Evolutionary conservation across 306 rosid genomes (phyloP).

Genomic region (Cucurbita moschata): DNA sequence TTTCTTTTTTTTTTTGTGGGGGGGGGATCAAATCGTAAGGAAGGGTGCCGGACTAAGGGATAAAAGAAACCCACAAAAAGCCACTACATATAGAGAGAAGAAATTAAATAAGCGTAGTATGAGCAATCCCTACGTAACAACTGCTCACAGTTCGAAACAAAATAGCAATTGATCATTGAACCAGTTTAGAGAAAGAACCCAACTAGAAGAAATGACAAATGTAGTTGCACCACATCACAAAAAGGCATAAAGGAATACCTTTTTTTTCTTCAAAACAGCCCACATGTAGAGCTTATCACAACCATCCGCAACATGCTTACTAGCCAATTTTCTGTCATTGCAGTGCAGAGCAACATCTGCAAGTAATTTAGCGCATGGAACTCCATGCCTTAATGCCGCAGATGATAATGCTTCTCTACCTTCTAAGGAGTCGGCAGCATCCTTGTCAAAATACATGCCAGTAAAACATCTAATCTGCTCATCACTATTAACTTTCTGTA

Average conservation of each 20-base stretch:
- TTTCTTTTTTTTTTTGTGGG: background rate
- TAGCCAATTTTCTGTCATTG: conserved; percentile 67
- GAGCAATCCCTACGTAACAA: background rate
- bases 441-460: conserved; percentile 46
- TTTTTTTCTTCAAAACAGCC: conserved; percentile 51
- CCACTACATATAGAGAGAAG: background rate
- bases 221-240: background rate
- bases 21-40: background rate
- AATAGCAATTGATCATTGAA: background rate
- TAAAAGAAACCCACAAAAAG: background rate
- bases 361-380: conserved; percentile 42
- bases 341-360: conserved; percentile 47
- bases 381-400: conserved; percentile 52
- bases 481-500: conserved; percentile 18
- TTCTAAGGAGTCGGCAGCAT: conserved; percentile 55
- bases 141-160: background rate
- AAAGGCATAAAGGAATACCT: conserved; percentile 27
- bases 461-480: conserved; percentile 44
- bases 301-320: conserved; percentile 62
- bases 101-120: background rate
- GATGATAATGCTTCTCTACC: conserved; percentile 44
- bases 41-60: background rate
- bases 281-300: conserved; percentile 68
- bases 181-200: background rate
- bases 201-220: background rate